phyloP scores from a whole-genome alignment of 441 rosid species.

The Aleurites moluccanus region DNA sequence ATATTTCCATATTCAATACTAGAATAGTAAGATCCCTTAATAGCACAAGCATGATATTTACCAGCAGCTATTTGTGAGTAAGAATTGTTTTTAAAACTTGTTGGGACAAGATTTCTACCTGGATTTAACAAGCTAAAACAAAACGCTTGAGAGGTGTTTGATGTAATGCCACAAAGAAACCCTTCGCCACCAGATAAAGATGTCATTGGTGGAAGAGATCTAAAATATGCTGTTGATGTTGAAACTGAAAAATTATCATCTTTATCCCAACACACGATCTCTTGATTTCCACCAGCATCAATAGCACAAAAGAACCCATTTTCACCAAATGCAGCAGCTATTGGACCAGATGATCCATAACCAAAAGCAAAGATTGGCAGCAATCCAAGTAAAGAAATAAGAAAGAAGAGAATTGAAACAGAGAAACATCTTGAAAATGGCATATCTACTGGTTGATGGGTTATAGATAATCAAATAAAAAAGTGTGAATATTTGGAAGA shows the following conservation, averaged over 20 bases:
- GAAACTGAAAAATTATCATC: conserved; percentile 37
- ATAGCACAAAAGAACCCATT: conserved; percentile 78
- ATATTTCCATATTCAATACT: conserved; percentile 54
- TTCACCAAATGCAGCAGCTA: conserved; percentile 67
- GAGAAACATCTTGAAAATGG: conserved; percentile 8
- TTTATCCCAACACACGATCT: conserved; percentile 69
- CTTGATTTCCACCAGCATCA: conserved; percentile 76
- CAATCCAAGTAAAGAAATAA: background rate
- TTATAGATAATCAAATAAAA: background rate
- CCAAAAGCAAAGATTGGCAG: conserved; percentile 41
- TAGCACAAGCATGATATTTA: conserved; percentile 63
- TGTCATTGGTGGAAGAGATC: conserved; percentile 50
- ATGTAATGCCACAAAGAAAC: conserved; percentile 61
- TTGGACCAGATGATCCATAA: conserved; percentile 72
- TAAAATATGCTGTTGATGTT: conserved; percentile 26
- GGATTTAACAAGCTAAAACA: conserved; percentile 54
- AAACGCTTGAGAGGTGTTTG: conserved; percentile 48
- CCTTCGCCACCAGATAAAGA: conserved; percentile 65
- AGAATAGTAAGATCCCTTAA: conserved; percentile 68
- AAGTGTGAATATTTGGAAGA: background rate
- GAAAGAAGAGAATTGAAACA: background rate
- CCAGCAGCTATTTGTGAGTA: conserved; percentile 72
- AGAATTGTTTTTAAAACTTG: conserved; percentile 39
- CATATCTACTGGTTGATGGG: conserved; percentile 23
- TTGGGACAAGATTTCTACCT: conserved; percentile 60